Evolutionary conservation across 179 eudicot species (phyloP).

Genomic region (Spinacia oleracea): DNA sequence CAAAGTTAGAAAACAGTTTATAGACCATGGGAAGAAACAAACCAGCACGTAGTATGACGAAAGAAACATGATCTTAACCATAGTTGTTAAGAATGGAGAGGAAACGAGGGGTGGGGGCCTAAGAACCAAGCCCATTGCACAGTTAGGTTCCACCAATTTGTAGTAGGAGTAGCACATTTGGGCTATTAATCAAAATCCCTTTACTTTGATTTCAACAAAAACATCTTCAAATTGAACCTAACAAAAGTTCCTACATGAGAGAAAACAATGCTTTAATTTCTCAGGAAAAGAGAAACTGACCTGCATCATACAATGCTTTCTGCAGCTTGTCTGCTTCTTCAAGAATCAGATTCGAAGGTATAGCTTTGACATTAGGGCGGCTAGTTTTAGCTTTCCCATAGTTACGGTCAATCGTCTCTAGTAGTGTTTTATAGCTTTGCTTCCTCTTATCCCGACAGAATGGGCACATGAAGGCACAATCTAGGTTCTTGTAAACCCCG

Average conservation of each 20-base stretch:
- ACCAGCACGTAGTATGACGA: neutral
- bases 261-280: neutral
- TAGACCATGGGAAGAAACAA: neutral
- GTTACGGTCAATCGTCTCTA: constrained; percentile 31
- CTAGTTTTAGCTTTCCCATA: constrained; percentile 7
- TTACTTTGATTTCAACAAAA: no score
- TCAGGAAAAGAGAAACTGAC: constrained; percentile 29
- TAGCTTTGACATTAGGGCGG: constrained; percentile 33
- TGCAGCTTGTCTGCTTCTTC: constrained; percentile 36
- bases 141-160: no score
- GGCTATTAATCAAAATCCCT: no score
- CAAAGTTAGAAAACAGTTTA: neutral
- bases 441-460: constrained; percentile 46
- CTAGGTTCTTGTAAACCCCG: constrained; percentile 30
- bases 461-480: constrained; percentile 39
- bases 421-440: constrained; percentile 35
- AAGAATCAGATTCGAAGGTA: constrained; percentile 36
- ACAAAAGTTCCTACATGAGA: no score
- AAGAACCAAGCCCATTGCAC: neutral
- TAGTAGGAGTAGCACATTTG: no score
- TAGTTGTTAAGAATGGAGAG: no score
- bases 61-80: neutral
- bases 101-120: neutral
- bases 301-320: no score
- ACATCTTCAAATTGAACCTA: no score